phyloP scores from a whole-genome alignment of 2,329 filamentous ascomycete species.

The Fusarium tricinctum region DNA sequence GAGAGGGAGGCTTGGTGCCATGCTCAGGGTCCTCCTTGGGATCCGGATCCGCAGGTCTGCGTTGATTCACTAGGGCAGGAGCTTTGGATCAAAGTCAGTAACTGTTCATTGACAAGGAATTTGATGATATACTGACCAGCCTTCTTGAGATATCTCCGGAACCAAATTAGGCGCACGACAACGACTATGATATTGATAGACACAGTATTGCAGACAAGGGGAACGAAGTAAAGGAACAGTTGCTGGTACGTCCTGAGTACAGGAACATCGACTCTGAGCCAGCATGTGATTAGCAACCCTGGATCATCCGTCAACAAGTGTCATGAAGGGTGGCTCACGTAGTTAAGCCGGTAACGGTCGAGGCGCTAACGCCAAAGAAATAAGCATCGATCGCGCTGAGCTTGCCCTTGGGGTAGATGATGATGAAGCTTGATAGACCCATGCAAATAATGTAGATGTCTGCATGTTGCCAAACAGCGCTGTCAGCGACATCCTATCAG shows the following conservation, averaged over 20 bases:
- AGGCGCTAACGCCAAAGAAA: constrained; percentile 64
- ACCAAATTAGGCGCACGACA: constrained; percentile 63
- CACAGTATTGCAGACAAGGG: constrained; percentile 62
- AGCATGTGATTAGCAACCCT: constrained; percentile 17
- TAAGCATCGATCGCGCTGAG: constrained; percentile 61
- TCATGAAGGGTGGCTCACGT: constrained; percentile 54
- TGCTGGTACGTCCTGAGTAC: constrained; percentile 65
- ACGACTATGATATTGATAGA: constrained; percentile 66
- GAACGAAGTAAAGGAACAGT: constrained; percentile 64
- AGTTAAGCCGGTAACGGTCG: constrained; percentile 66
- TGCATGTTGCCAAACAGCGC: constrained; percentile 16
- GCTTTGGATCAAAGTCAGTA: constrained; percentile 25
- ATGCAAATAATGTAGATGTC: constrained; percentile 48
- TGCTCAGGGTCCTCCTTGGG: constrained; percentile 32
- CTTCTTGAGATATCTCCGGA: constrained; percentile 60
- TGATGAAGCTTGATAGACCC: constrained; percentile 40
- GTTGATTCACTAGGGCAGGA: constrained; percentile 32
- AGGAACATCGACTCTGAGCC: constrained; percentile 63
- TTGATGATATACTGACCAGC: constrained; percentile 48
- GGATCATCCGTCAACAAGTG: not conserved
- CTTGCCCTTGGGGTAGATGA: constrained; percentile 46
- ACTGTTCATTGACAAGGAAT: not conserved
- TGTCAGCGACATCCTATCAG: constrained; percentile 23
- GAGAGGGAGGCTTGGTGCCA: constrained; percentile 5
- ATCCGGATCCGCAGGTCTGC: constrained; percentile 7